Conservation (phyloP, 2,329 filamentous ascomycete genomes). For the Pyrenochaeta sp. region DNA sequence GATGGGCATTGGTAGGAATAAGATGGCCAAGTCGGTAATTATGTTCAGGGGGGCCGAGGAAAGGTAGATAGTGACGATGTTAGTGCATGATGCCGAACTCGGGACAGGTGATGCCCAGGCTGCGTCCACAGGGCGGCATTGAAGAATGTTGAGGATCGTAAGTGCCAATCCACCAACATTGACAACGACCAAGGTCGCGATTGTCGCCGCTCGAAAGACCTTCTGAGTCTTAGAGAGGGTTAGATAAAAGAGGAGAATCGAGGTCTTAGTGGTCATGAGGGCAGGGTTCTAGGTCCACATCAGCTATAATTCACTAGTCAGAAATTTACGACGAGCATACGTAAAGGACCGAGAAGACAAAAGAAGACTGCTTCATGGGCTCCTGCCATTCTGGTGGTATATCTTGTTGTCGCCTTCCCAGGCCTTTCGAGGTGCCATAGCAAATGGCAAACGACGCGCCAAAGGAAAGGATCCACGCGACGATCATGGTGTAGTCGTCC, state of each 20-base stretch:
- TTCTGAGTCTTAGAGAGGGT: conserved; percentile 80
- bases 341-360: conserved; percentile 68
- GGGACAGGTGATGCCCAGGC: conserved; percentile 66
- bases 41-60: conserved; percentile 89
- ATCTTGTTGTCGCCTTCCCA: conserved; percentile 72
- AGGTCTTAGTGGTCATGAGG: conserved; percentile 89
- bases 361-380: conserved; percentile 64
- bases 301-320: conserved; percentile 13
- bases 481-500: conserved; percentile 82
- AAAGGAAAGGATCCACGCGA: conserved; percentile 78
- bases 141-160: conserved; percentile 86
- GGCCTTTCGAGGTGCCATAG: conserved; percentile 67
- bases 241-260: conserved; percentile 90
- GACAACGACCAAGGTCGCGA: conserved; percentile 77
- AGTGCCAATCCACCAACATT: conserved; percentile 80
- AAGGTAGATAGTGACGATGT: conserved; percentile 70
- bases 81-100: conserved; percentile 60
- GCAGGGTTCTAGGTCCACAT: conserved; percentile 75
- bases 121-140: conserved; percentile 78
- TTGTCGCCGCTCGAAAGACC: conserved; percentile 82
- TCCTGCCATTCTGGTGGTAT: conserved; percentile 61
- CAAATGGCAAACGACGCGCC: conserved; percentile 73
- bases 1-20: conserved; percentile 87
- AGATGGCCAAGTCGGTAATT: conserved; percentile 85
- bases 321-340: conserved; percentile 43